phyloP scores from a whole-genome alignment of 495 filamentous ascomycete genomes.

The Echria macrotheca region DNA sequence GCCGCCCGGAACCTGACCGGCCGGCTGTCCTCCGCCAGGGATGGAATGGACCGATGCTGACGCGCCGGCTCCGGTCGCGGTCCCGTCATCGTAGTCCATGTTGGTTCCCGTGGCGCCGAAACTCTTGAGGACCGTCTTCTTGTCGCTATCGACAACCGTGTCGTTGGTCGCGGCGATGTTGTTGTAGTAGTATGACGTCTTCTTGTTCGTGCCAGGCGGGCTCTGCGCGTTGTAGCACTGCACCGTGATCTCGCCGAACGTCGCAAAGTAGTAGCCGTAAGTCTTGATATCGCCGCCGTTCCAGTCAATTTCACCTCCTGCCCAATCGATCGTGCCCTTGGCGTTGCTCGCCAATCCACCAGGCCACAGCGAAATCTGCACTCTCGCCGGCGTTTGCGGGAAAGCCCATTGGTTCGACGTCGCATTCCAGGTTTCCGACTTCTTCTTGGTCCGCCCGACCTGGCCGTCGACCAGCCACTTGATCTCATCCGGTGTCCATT shows the following conservation, averaged over 20 bases:
- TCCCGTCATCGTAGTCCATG: slow-evolving; percentile 50
- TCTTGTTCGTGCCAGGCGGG: slow-evolving; percentile 52
- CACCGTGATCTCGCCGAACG: slow-evolving; percentile 69
- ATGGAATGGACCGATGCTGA: slow-evolving; percentile 25
- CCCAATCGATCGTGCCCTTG: slow-evolving; percentile 83
- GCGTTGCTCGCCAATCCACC: slow-evolving; percentile 76
- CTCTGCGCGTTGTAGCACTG: slow-evolving; percentile 74
- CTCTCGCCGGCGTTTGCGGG: slow-evolving; percentile 88
- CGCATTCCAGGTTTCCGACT: slow-evolving; percentile 74
- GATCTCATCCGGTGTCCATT: slow-evolving; percentile 82
- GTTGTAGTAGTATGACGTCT: slow-evolving; percentile 71
- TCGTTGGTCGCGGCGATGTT: slow-evolving; percentile 59
- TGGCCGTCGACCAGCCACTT: slow-evolving; percentile 82
- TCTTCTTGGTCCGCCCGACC: slow-evolving; percentile 65
- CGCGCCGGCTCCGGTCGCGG: slow-evolving; percentile 20
- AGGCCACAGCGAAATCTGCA: slow-evolving; percentile 95
- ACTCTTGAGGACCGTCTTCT: slow-evolving; percentile 71
- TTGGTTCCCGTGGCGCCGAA: slow-evolving; percentile 72
- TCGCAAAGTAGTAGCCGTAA: slow-evolving; percentile 84
- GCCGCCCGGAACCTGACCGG: slow-evolving; percentile 27
- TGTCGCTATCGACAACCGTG: slow-evolving; percentile 68
- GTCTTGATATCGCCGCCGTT: slow-evolving; percentile 71
- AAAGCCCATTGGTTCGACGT: slow-evolving; percentile 78
- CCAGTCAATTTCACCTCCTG: slow-evolving; percentile 89
- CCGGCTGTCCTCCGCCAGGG: slow-evolving; percentile 31